These are phyloP conservation scores for Fusarium sp. DNA, from an alignment of 2,329 filamentous ascomycete species.

Conservation along the genomic window DNA sequence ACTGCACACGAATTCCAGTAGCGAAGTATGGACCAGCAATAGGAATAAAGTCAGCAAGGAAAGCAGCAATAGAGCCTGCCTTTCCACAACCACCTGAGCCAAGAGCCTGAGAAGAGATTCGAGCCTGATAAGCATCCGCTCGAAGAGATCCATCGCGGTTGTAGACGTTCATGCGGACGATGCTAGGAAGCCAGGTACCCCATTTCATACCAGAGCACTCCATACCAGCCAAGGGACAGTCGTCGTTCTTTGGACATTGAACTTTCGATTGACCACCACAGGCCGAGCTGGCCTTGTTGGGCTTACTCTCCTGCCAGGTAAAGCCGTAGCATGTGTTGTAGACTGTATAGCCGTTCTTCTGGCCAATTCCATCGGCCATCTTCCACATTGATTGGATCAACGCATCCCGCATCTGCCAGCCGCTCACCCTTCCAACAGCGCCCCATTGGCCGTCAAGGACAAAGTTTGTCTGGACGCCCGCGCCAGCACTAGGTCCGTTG, in stretches of 20 bases:
- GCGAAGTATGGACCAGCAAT: conserved; percentile 6
- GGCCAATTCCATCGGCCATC: not conserved
- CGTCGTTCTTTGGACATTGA: not conserved
- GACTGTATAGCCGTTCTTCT: not conserved
- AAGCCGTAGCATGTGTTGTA: conserved; percentile 2
- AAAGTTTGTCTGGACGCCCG: not conserved
- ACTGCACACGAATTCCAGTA: conserved; percentile 1
- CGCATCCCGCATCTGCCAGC: conserved; percentile 6
- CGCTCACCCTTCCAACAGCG: not conserved
- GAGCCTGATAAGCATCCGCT: not conserved
- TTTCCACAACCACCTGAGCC: conserved; percentile 4
- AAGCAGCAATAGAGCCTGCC: not conserved
- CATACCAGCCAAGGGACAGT: conserved; percentile 9
- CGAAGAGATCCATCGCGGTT: not conserved
- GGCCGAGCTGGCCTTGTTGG: not conserved
- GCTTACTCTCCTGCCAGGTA: not conserved
- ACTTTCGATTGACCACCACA: not conserved
- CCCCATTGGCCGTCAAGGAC: conserved; percentile 8
- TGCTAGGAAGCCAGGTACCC: conserved; percentile 14
- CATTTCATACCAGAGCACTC: not conserved
- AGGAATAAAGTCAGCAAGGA: not conserved
- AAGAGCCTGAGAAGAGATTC: not conserved
- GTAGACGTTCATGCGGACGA: conserved; percentile 8
- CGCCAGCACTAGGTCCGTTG: not conserved
- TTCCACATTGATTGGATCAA: not conserved